These are phyloP conservation scores for Cadophora sp. DNA, from an alignment of 2,329 filamentous ascomycete genomes.

Conservation along the genomic window DNA sequence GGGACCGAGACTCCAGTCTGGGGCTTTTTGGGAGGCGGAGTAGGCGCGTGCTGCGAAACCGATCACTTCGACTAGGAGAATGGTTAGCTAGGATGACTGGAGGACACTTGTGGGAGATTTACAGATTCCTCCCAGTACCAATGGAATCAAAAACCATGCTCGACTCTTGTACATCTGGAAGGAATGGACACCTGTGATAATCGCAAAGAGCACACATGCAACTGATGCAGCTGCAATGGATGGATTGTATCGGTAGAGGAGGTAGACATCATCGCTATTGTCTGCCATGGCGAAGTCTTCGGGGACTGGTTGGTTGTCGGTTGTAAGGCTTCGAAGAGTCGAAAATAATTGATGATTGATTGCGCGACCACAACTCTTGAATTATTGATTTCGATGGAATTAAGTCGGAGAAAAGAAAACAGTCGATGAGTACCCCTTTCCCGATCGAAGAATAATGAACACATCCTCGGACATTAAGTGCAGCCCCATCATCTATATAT, in stretches of 20 bases:
- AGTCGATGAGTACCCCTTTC: too few species aligned
- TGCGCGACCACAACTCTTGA: too few species aligned
- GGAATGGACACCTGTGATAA: constrained; percentile 42
- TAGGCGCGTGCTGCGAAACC: constrained; percentile 44
- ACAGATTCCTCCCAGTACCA: constrained; percentile 57
- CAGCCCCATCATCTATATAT: neutral
- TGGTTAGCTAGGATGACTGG: too few species aligned
- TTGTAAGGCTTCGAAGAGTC: too few species aligned
- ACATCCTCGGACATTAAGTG: too few species aligned
- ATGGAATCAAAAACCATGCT: constrained; percentile 57
- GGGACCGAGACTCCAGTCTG: constrained; percentile 33
- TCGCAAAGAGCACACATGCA: neutral
- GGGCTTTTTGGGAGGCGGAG: constrained; percentile 32
- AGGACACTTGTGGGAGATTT: too few species aligned
- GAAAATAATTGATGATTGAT: too few species aligned
- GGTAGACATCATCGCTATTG: neutral
- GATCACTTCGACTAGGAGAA: constrained; percentile 45
- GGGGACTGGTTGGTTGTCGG: too few species aligned
- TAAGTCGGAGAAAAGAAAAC: too few species aligned
- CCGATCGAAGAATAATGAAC: too few species aligned
- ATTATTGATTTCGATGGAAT: too few species aligned
- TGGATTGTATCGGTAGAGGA: constrained; percentile 3
- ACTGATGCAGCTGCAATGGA: neutral
- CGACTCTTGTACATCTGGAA: constrained; percentile 48
- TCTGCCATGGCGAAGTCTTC: too few species aligned